phyloP scores from a whole-genome alignment of 352 stramenopile species.

The Globisporangium alternatum region DNA sequence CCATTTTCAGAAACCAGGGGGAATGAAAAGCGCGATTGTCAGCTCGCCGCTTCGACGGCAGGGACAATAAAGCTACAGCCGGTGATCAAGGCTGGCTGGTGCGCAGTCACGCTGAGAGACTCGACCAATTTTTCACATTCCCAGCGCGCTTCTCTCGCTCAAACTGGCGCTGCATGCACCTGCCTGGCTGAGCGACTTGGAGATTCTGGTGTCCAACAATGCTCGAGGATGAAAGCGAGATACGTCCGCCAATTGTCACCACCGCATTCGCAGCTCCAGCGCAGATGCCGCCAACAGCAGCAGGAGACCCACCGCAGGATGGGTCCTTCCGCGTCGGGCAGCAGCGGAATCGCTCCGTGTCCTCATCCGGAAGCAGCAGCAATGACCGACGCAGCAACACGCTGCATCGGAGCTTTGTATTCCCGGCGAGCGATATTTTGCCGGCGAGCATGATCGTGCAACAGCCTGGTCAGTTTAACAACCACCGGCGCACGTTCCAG shows the following conservation, averaged over 20 bases:
- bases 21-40: not conserved
- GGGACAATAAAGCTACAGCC: not conserved
- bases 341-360: slow-evolving; percentile 13
- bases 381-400: slow-evolving; percentile 27
- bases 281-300: too few species aligned
- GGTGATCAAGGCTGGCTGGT: not conserved
- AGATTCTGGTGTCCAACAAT: not conserved
- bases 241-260: slow-evolving; percentile 12
- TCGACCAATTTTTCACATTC: not conserved
- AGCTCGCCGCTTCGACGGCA: not conserved
- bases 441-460: slow-evolving; percentile 39
- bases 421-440: slow-evolving; percentile 38
- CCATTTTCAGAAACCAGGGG: not conserved
- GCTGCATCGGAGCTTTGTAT: slow-evolving; percentile 40
- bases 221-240: slow-evolving; percentile 9
- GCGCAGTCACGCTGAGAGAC: not conserved
- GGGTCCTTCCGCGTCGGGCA: slow-evolving; percentile 14
- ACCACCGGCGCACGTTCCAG: slow-evolving; percentile 21
- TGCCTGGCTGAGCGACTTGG: slow-evolving; percentile 9
- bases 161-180: slow-evolving; percentile 3
- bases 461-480: slow-evolving; percentile 25
- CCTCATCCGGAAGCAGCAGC: slow-evolving; percentile 26
- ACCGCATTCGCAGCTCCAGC: not conserved
- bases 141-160: not conserved
- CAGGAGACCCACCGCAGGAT: not conserved